Conservation (phyloP, 1,284 basidiomycete species). For the Sanghuangporus sanghuang region DNA sequence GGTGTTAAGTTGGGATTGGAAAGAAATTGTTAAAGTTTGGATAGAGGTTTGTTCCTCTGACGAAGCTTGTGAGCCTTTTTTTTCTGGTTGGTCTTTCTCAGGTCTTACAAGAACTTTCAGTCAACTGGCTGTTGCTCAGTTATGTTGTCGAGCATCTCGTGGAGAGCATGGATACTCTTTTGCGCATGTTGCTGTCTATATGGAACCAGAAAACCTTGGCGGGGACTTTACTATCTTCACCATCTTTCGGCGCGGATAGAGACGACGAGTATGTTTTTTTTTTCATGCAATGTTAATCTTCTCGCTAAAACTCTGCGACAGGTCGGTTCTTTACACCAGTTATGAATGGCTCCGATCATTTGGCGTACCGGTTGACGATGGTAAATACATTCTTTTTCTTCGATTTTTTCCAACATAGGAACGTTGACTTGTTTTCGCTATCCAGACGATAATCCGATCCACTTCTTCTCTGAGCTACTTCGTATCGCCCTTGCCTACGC, state of each 20-base stretch:
- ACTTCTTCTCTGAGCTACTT: constrained; percentile 18
- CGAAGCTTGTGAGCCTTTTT: constrained; percentile 42
- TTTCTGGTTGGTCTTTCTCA: not conserved
- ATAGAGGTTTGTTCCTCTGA: constrained; percentile 45
- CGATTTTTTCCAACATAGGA: constrained; percentile 1
- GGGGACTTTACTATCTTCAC: constrained; percentile 17
- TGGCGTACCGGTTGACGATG: not conserved
- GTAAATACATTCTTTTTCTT: not conserved
- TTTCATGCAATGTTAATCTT: not conserved
- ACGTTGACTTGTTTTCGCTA: constrained; percentile 9
- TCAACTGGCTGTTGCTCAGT: constrained; percentile 55
- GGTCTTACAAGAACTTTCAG: constrained; percentile 28
- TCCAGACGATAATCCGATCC: constrained; percentile 19
- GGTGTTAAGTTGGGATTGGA: constrained; percentile 42
- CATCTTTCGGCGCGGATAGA: constrained; percentile 14
- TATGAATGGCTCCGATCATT: constrained; percentile 7
- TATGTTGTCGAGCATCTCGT: constrained; percentile 40
- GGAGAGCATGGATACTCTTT: constrained; percentile 36
- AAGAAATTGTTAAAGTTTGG: constrained; percentile 47
- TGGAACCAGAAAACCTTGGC: constrained; percentile 16
- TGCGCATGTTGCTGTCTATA: constrained; percentile 29
- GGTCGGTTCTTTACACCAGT: not conserved
- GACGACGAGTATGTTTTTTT: constrained; percentile 27
- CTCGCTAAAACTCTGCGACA: not conserved
- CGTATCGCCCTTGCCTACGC: constrained; percentile 18